A percentile compares a stretch with the other conserved stretches of the same genome.
These are phyloP conservation scores for Paramecium tetraurelia DNA, from an alignment of 73 alveolate genomes.

Conservation along the genomic window DNA sequence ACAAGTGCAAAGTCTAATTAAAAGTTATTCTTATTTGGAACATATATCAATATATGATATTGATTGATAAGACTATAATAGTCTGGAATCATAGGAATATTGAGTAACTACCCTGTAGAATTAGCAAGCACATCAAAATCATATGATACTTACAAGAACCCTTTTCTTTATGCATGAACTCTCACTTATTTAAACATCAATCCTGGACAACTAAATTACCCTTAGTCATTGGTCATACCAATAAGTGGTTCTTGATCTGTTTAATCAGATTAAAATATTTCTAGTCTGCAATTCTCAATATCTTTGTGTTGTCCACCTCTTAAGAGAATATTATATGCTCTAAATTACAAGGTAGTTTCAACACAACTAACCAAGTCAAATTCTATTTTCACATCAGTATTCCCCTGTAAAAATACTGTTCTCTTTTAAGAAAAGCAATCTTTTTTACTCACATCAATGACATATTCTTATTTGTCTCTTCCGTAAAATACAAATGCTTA, in stretches of 20 bases:
- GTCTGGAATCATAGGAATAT: conserved; percentile 40
- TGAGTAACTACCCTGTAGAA: not conserved
- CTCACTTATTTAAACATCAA: conserved; percentile 5
- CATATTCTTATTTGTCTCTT: conserved; percentile 24
- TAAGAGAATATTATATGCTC: not conserved
- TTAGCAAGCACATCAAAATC: conserved; percentile 31
- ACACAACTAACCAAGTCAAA: conserved; percentile 37
- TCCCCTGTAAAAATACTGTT: conserved; percentile 2
- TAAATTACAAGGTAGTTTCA: not conserved
- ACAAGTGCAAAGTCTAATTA: not conserved
- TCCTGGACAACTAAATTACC: conserved; percentile 12
- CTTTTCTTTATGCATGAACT: conserved; percentile 44
- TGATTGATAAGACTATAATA: not conserved
- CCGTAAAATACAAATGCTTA: not conserved
- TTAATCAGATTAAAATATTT: not conserved
- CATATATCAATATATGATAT: conserved; percentile 26
- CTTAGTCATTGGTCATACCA: not conserved
- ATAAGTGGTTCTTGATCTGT: not conserved
- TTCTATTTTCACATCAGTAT: not conserved
- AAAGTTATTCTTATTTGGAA: conserved; percentile 29
- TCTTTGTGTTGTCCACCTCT: not conserved
- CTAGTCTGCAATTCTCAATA: not conserved
- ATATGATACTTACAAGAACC: not conserved
- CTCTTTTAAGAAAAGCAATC: conserved; percentile 22
- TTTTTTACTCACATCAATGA: not conserved